Percentiles rank a stretch among this genome's conserved stretches.
Conservation (phyloP, 164 flowering plant genomes). For the Vitis rupestris region DNA sequence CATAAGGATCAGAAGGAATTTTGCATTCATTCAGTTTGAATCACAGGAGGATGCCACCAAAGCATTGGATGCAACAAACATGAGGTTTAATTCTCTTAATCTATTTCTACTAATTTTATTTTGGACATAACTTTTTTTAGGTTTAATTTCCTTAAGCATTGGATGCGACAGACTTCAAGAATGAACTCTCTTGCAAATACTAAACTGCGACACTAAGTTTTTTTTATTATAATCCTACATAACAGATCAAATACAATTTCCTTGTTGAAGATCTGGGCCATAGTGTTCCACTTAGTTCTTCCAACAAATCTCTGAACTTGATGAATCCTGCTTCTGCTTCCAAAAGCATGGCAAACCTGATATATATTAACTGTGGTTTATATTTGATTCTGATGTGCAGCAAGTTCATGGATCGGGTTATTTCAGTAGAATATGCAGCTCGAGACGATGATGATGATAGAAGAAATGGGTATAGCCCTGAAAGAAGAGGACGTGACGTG, state of each 20-base stretch:
- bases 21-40: conserved; percentile 92
- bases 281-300: too few relatives aligned
- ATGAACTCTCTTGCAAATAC: too few relatives aligned
- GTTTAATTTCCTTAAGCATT: conserved; percentile 24
- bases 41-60: conserved; percentile 87
- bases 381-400: conserved; percentile 33
- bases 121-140: too few relatives aligned
- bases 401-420: conserved; percentile 86
- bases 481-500: conserved; percentile 40
- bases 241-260: too few relatives aligned
- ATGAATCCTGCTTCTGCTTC: background rate
- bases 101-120: too few relatives aligned
- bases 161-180: conserved; percentile 39
- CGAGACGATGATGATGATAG: conserved; percentile 82
- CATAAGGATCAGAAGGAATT: conserved; percentile 88
- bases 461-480: conserved; percentile 70
- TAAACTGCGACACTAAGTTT: too few relatives aligned
- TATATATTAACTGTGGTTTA: too few relatives aligned
- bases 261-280: too few relatives aligned
- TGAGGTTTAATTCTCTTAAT: conserved; percentile 33
- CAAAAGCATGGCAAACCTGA: too few relatives aligned
- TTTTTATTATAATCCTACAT: background rate
- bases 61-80: conserved; percentile 62
- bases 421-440: conserved; percentile 90
- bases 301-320: too few relatives aligned